Evolutionary conservation across 1,284 basidiomycete species (phyloP).

Genomic region (Butyriboletus pseudospeciosus): DNA sequence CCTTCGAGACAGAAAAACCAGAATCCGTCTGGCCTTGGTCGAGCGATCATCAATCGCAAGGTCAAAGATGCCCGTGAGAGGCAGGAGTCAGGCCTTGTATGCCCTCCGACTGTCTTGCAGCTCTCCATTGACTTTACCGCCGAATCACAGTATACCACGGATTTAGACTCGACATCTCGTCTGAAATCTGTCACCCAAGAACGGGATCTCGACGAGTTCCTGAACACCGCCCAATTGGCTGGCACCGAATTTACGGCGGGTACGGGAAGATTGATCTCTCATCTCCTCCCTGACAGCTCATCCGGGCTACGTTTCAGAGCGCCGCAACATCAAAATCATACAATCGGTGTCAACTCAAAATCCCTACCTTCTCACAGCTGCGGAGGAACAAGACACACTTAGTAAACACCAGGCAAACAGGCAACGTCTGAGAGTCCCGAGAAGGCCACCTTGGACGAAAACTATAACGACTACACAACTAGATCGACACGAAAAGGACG

Average conservation of each 20-base stretch:
- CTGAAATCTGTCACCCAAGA: slow-evolving; percentile 96
- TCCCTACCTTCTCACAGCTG: slow-evolving; percentile 81
- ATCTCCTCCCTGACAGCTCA: not conserved
- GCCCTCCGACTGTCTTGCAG: slow-evolving; percentile 25
- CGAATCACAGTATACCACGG: slow-evolving; percentile 66
- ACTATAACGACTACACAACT: slow-evolving; percentile 71
- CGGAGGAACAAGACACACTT: slow-evolving; percentile 76
- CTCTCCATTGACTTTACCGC: not conserved
- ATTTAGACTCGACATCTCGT: slow-evolving; percentile 64
- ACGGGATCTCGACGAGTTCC: slow-evolving; percentile 91
- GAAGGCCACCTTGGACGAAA: slow-evolving; percentile 83
- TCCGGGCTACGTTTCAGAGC: slow-evolving; percentile 50
- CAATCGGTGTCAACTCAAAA: slow-evolving; percentile 69
- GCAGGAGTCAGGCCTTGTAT: slow-evolving; percentile 71
- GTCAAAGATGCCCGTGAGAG: slow-evolving; percentile 73
- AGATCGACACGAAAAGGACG: slow-evolving; percentile 82
- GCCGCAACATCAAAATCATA: slow-evolving; percentile 89
- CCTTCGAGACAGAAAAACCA: slow-evolving; percentile 35
- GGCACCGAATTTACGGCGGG: slow-evolving; percentile 97
- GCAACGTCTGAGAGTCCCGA: slow-evolving; percentile 73
- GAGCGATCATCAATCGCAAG: slow-evolving; percentile 87
- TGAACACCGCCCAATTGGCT: slow-evolving; percentile 92
- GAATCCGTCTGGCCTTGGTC: slow-evolving; percentile 78
- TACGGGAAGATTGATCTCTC: slow-evolving; percentile 33
- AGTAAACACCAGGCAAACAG: slow-evolving; percentile 72